These are phyloP conservation scores for Euphorbia peplus DNA, from an alignment of 345 rosid species.

Conservation along the genomic window DNA sequence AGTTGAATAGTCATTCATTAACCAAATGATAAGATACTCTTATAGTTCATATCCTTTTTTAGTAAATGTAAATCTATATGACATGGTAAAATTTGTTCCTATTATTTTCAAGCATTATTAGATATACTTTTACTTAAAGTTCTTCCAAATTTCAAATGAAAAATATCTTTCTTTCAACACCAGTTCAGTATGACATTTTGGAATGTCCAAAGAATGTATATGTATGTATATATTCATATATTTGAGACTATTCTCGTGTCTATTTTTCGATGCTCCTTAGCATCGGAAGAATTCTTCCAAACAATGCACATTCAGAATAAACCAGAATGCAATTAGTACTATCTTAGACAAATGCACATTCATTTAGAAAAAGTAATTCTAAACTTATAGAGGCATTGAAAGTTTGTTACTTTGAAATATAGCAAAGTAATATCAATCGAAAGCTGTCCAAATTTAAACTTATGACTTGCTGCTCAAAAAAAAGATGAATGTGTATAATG, in stretches of 20 bases:
- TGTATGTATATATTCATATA: conserved; percentile 3
- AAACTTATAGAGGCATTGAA: background rate
- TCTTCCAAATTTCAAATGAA: background rate
- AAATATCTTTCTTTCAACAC: background rate
- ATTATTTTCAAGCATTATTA: too few species aligned
- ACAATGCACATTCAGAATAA: too few species aligned
- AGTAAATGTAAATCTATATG: too few species aligned
- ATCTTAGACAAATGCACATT: too few species aligned
- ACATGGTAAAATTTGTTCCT: too few species aligned
- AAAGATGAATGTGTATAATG: background rate
- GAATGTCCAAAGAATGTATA: conserved; percentile 15
- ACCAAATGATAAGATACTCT: too few species aligned
- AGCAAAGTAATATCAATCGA: background rate
- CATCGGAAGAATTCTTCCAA: conserved; percentile 48
- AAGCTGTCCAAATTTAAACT: background rate
- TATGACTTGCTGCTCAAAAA: background rate
- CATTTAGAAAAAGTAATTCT: conserved; percentile 1
- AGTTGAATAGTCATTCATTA: too few species aligned
- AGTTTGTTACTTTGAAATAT: background rate
- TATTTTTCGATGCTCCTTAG: conserved; percentile 13
- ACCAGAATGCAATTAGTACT: too few species aligned
- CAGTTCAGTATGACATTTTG: background rate
- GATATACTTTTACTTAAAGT: conserved; percentile 9
- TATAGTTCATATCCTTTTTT: too few species aligned
- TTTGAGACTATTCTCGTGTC: conserved; percentile 15